A percentile compares a stretch with the other conserved stretches of the same genome.
Evolutionary conservation across 225 moss, liverwort and hornwort species (phyloP).

Genomic region (Marchantia paleacea): DNA sequence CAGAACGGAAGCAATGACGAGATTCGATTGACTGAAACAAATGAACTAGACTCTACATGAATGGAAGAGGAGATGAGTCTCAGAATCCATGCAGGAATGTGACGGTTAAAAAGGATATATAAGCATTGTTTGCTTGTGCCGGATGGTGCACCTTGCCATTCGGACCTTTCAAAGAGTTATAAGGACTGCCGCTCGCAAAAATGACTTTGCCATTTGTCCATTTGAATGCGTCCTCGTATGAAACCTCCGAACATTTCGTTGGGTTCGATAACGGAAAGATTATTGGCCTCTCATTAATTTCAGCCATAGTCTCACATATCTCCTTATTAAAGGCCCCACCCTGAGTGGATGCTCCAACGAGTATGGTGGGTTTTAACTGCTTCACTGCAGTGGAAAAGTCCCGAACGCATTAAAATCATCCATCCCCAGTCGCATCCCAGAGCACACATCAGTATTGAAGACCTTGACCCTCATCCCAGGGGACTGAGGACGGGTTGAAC

Average conservation of each 20-base stretch:
- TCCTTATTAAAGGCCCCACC: constrained; percentile 72
- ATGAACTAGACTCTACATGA: not conserved
- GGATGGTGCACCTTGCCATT: constrained; percentile 35
- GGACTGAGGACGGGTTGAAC: no score
- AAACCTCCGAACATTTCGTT: constrained; percentile 49
- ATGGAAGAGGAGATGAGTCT: not conserved
- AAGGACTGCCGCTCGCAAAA: constrained; percentile 85
- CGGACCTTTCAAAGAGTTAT: constrained; percentile 28
- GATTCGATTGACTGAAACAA: not conserved
- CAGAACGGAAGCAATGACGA: not conserved
- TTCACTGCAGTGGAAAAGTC: constrained; percentile 34
- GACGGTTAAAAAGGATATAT: constrained; percentile 38
- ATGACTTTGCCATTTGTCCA: constrained; percentile 75
- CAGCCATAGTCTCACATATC: constrained; percentile 66
- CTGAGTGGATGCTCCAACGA: constrained; percentile 73
- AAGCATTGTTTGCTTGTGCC: constrained; percentile 52
- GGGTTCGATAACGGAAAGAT: constrained; percentile 77
- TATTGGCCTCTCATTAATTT: constrained; percentile 55
- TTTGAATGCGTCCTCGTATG: constrained; percentile 68
- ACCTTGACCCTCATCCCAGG: no score
- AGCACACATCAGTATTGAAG: no score
- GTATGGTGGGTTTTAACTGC: constrained; percentile 75
- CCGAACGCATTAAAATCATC: no score
- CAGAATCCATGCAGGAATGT: not conserved
- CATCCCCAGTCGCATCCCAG: no score